phyloP scores from a whole-genome alignment of 73 alveolate genomes.

The Paraurostyla sp. region DNA sequence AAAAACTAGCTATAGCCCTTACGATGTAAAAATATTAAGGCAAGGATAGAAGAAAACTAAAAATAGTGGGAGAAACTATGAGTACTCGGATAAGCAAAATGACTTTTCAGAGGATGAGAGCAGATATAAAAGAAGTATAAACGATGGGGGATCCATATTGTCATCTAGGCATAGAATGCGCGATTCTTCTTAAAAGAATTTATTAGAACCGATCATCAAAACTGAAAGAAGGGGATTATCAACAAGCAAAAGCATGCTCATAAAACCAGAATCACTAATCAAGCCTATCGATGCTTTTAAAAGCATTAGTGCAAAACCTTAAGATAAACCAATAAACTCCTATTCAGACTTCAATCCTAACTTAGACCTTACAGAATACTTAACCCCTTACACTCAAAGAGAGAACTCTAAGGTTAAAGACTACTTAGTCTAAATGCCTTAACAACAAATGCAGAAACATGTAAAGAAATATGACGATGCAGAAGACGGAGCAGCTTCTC shows the following conservation, averaged over 20 bases:
- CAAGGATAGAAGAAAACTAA: background rate
- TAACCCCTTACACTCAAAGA: slow-evolving; percentile 24
- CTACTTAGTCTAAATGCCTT: background rate
- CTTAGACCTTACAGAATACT: background rate
- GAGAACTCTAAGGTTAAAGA: background rate
- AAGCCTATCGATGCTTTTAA: too few relatives aligned
- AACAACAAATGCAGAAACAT: background rate
- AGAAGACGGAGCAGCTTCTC: slow-evolving; percentile 13
- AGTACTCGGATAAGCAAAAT: background rate
- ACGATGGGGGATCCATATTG: too few relatives aligned
- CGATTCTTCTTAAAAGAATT: too few relatives aligned
- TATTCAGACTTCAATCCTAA: background rate
- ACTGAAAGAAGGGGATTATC: too few relatives aligned
- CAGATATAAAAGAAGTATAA: too few relatives aligned
- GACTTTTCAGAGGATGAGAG: too few relatives aligned
- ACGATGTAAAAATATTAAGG: background rate
- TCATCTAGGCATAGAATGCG: too few relatives aligned
- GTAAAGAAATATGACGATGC: slow-evolving; percentile 19
- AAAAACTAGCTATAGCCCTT: slow-evolving; percentile 26
- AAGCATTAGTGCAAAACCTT: too few relatives aligned
- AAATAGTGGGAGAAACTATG: background rate
- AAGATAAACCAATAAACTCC: background rate
- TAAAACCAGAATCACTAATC: too few relatives aligned
- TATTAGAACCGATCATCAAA: too few relatives aligned
- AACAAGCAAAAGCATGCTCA: too few relatives aligned